Evolutionary conservation across 345 rosid species (phyloP), one percentile per base, ranked within the genome.

Genomic region (Lenwebbia sp.): DNA sequence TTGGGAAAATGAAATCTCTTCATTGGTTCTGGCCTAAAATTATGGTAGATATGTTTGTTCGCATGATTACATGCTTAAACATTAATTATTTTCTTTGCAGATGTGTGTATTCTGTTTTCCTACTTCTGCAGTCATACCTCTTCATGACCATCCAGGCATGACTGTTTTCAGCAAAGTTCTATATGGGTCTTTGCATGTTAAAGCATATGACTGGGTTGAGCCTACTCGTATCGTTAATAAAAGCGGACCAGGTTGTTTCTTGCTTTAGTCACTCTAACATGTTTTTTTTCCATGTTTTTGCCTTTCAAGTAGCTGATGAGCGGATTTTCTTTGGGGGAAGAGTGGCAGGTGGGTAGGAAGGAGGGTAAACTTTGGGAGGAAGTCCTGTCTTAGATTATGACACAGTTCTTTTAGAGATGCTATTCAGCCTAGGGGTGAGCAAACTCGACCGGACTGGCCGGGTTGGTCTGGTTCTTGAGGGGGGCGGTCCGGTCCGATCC

Each of bases 71-170:
- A 70, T 70, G 13, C 47, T 37, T 70, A 70, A 70, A 70, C 22
- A 70, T 33, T 37, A 70, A 50, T 12, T 37, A 84, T 85, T 23
- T 89, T 78, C 41, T 86, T 13, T 86, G 92, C 97, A 97, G 99
- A 97, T 97, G 93, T 97, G 99, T 86, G 88, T 97, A 86, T 97
- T 96, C 92, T 93, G 98, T 90, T 95, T 97, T 91, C 99, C 99
- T 83, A 94, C 98, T 60, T 96, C 99, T 22, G 91, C 97, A 12
- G 98, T 96, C 86, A 97, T 97, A 89, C 99, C 99, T 14, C 93
- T 96, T 62, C 99, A 97, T 85, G 98, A 97, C 88, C 99, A 97
- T 91, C 99, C 99, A 41, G 94, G 94, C 57, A 97, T 97, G 99
- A 91, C 97, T 25, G 99, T 97, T 49, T 94, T 97, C 86, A 94